These are phyloP conservation scores for Durotheca rogersii DNA, from an alignment of 495 filamentous ascomycete genomes.

Conservation along the genomic window DNA sequence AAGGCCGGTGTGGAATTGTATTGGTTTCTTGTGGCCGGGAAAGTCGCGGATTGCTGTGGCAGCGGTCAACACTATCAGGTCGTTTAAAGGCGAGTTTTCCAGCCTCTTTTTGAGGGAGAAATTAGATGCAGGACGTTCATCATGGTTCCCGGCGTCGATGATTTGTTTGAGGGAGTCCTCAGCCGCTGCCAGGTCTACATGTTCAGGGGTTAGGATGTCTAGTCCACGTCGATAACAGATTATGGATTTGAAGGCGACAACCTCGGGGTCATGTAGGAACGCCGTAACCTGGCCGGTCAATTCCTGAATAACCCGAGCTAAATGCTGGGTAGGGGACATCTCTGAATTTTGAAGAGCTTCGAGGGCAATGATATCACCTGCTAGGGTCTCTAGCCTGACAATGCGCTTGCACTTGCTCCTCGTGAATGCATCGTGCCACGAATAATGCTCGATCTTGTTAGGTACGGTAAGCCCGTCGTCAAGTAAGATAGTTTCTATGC, in stretches of 20 bases:
- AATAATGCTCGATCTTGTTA: slow-evolving; percentile 58
- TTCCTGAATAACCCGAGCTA: slow-evolving; percentile 39
- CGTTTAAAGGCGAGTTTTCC: slow-evolving; percentile 62
- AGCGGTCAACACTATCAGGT: slow-evolving; percentile 61
- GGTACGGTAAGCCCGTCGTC: slow-evolving; percentile 70
- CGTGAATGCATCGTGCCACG: slow-evolving; percentile 72
- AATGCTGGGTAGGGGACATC: slow-evolving; percentile 26
- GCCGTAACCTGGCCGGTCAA: slow-evolving; percentile 53
- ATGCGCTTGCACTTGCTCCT: slow-evolving; percentile 67
- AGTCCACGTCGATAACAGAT: slow-evolving; percentile 84
- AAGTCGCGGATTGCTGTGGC: slow-evolving; percentile 51
- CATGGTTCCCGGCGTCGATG: slow-evolving; percentile 21
- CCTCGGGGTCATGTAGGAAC: slow-evolving; percentile 61
- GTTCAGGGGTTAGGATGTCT: slow-evolving; percentile 42
- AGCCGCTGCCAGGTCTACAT: slow-evolving; percentile 28
- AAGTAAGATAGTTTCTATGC: slow-evolving; percentile 74
- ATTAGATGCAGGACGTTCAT: slow-evolving; percentile 33
- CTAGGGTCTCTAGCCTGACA: slow-evolving; percentile 79
- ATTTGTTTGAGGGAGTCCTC: slow-evolving; percentile 33
- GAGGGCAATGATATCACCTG: slow-evolving; percentile 58
- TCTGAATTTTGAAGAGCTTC: slow-evolving; percentile 12
- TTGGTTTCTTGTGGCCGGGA: slow-evolving; percentile 58
- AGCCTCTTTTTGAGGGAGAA: slow-evolving; percentile 45
- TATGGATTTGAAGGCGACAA: slow-evolving; percentile 83
- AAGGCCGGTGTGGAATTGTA: slow-evolving; percentile 86